Evolutionary conservation across 2,329 filamentous ascomycete genomes (phyloP).

Genomic region (Ustilaginoidea virens): DNA sequence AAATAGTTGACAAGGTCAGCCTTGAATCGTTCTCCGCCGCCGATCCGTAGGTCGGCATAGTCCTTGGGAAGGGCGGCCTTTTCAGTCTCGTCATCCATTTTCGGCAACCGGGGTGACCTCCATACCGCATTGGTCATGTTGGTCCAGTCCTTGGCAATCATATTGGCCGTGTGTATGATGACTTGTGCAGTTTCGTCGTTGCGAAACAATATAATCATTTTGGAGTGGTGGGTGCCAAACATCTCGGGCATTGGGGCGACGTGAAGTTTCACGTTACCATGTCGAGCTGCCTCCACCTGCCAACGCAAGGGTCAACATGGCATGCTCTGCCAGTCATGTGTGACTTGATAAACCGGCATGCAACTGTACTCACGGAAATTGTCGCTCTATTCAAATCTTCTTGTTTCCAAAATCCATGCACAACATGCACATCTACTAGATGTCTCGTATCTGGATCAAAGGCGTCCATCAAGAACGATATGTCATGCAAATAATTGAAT

Average conservation of each 20-base stretch:
- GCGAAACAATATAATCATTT: slow-evolving; percentile 74
- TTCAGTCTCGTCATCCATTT: slow-evolving; percentile 11
- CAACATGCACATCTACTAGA: slow-evolving; percentile 35
- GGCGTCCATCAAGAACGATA: slow-evolving; percentile 37
- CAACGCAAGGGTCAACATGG: too few species aligned
- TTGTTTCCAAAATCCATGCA: slow-evolving; percentile 50
- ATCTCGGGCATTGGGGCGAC: slow-evolving; percentile 66
- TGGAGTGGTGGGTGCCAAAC: slow-evolving; percentile 75
- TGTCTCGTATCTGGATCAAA: slow-evolving; percentile 35
- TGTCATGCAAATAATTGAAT: slow-evolving; percentile 52
- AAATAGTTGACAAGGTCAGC: slow-evolving; percentile 60
- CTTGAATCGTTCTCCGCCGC: slow-evolving; percentile 60
- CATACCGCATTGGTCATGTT: slow-evolving; percentile 81
- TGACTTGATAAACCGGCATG: too few species aligned
- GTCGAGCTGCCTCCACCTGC: slow-evolving; percentile 28
- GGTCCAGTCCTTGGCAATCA: slow-evolving; percentile 76
- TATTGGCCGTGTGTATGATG: slow-evolving; percentile 79
- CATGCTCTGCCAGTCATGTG: too few species aligned
- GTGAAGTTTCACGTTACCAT: slow-evolving; percentile 55
- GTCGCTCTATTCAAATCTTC: slow-evolving; percentile 44
- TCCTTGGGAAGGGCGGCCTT: not conserved
- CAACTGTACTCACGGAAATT: slow-evolving; percentile 34
- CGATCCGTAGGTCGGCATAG: slow-evolving; percentile 15
- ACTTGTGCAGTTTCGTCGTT: slow-evolving; percentile 65
- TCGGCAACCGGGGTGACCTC: slow-evolving; percentile 56